These are phyloP conservation scores for Ophiostoma sp. DNA, from an alignment of 2,329 filamentous ascomycete genomes.

Conservation along the genomic window DNA sequence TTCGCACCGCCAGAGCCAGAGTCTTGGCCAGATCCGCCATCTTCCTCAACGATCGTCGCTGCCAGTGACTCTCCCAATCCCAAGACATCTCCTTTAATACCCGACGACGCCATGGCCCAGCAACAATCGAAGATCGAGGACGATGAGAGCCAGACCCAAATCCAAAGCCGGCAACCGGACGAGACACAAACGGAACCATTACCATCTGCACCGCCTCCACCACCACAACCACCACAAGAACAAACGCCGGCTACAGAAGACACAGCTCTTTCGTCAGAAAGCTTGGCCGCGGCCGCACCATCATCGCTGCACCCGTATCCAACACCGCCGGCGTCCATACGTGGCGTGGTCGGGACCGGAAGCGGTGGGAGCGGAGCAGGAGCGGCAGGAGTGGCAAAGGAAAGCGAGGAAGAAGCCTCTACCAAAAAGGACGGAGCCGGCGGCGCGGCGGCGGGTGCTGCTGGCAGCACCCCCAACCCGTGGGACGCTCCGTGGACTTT, in stretches of 20 bases:
- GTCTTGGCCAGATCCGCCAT: background rate
- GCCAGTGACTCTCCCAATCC: background rate
- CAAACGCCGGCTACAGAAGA: background rate
- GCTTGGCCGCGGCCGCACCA: background rate
- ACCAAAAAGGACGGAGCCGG: conserved; percentile 15
- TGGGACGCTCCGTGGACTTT: conserved; percentile 32
- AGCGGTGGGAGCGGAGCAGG: background rate
- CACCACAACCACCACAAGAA: background rate
- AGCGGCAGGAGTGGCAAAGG: background rate
- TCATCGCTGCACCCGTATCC: conserved; percentile 49
- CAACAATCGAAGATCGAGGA: background rate
- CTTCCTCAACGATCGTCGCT: background rate
- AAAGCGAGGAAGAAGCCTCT: conserved; percentile 8
- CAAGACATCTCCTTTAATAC: conserved; percentile 4
- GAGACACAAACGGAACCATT: background rate
- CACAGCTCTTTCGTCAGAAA: background rate
- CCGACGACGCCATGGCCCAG: conserved; percentile 12
- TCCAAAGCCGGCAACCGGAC: background rate
- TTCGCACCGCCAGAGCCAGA: background rate
- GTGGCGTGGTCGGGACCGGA: conserved; percentile 29
- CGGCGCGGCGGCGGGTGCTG: background rate
- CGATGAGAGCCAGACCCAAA: background rate
- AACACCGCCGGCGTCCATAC: conserved; percentile 57
- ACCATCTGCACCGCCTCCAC: background rate
- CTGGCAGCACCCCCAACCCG: conserved; percentile 12